These are phyloP conservation scores for Vitis hybrid DNA, from an alignment of 177 flowering plant genomes.

Conservation along the genomic window DNA sequence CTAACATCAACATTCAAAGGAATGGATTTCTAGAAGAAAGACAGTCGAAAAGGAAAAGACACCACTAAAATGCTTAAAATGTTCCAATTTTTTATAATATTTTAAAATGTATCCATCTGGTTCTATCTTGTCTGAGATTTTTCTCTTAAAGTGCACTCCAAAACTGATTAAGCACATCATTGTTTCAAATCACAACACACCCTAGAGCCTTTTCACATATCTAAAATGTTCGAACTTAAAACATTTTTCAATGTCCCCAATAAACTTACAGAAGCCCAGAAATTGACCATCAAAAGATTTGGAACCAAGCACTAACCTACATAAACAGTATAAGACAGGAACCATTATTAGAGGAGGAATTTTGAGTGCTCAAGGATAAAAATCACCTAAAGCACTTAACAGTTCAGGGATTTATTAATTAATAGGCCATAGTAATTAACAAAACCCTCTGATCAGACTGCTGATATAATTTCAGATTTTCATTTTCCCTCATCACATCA, in stretches of 20 bases:
- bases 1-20: background rate
- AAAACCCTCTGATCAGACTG: no score
- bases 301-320: no score
- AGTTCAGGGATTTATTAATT: no score
- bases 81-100: background rate
- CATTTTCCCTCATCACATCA: no score
- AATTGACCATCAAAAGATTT: no score
- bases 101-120: background rate
- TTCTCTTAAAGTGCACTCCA: background rate
- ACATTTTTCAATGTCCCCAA: background rate
- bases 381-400: no score
- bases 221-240: background rate
- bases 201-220: background rate
- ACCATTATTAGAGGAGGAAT: no score
- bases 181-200: background rate
- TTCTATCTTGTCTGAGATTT: background rate
- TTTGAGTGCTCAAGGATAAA: no score
- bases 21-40: background rate
- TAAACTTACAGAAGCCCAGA: no score
- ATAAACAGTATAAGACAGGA: no score
- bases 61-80: background rate
- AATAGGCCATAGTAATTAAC: no score
- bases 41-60: background rate
- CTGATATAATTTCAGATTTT: no score
- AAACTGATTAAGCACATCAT: background rate